Base-by-base conservation (phyloP, 257 asterid genomes). In the Gardenia jasminoides region DNA sequence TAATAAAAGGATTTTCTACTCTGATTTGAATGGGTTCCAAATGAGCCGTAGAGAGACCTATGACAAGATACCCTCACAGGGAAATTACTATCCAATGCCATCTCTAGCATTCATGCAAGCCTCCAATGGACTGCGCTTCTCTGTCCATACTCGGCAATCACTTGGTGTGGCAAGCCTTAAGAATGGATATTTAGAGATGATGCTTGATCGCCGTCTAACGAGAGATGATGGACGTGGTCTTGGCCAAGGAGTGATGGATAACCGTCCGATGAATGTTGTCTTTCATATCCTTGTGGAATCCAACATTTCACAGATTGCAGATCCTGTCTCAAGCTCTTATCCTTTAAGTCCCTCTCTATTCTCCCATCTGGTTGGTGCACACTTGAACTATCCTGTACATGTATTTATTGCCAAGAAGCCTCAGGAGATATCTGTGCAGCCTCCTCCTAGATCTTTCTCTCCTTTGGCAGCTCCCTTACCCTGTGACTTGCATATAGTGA, bases 231-330 rank as follows among this genome's bases (percentile, higher is more conserved):
- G 94, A 3, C 97, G 99, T 46, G 99, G 99, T 50, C 87, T 96
- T 72, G 98, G 99, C 61, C 99, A 96, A 83, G 99, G 97, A 46
- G 97, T 96, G 82, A 85, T 86, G 96, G 99, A 96, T 82, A 96
- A 96, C 80, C 97, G 84, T 56, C 93, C 96, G 7, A 90, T 90
- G 95, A 96, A 93, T 78, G 93, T 93, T 59, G 68, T 92, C 72
- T 93, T 96, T 87, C 94, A 93, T 88, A 83, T 93, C 77, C 86
- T 83, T 4, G 22, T 92, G 82, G 99, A 93, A 74, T 81, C 94
- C 0, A 96, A 92, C 88, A 82, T 89, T 79, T 88, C 99, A 43
- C 78, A 86, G 33, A 39, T 90, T 52, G 76, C 80, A 47, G 80
- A 86, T 80, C 88, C 90, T 26, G 52, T 61, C 58, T 72, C 83